phyloP scores from a whole-genome alignment of 768 basidiomycete genomes.

The Tricholoma flavovirens region DNA sequence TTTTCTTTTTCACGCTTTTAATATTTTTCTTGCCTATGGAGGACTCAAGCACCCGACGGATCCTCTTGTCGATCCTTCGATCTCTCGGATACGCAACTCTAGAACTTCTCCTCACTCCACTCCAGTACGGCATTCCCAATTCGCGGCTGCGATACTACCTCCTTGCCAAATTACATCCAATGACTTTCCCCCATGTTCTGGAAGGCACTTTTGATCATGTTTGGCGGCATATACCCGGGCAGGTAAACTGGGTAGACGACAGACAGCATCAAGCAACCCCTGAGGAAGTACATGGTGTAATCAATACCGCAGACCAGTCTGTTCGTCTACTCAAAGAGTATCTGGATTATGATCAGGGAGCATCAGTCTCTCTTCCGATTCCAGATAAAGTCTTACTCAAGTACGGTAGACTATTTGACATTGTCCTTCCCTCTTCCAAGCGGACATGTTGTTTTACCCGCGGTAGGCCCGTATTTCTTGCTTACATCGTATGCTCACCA shows the following conservation, averaged over 20 bases:
- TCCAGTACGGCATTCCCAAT: constrained; percentile 79
- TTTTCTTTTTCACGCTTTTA: neutral
- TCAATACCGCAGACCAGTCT: neutral
- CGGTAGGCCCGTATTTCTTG: constrained; percentile 33
- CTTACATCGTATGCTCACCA: neutral
- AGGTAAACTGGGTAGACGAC: constrained; percentile 35
- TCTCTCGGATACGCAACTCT: constrained; percentile 48
- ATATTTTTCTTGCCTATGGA: constrained; percentile 24
- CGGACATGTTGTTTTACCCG: constrained; percentile 79
- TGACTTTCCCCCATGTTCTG: constrained; percentile 28
- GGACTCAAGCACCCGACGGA: constrained; percentile 58
- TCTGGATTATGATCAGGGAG: constrained; percentile 27
- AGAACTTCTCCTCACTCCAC: constrained; percentile 67
- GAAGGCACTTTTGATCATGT: constrained; percentile 19
- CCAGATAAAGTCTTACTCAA: constrained; percentile 60
- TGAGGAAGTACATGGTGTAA: neutral
- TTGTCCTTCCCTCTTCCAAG: constrained; percentile 55
- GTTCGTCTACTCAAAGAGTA: constrained; percentile 31
- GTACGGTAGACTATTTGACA: constrained; percentile 80
- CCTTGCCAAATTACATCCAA: constrained; percentile 51
- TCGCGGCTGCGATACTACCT: constrained; percentile 79
- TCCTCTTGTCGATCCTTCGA: constrained; percentile 47
- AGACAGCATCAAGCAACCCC: constrained; percentile 13
- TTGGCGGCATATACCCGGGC: constrained; percentile 52
- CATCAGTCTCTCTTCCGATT: constrained; percentile 29